Evolutionary conservation across 2,329 filamentous ascomycete genomes (phyloP), one percentile per base, ranked within the genome.

Genomic region (Colletotrichum tropicicola): DNA sequence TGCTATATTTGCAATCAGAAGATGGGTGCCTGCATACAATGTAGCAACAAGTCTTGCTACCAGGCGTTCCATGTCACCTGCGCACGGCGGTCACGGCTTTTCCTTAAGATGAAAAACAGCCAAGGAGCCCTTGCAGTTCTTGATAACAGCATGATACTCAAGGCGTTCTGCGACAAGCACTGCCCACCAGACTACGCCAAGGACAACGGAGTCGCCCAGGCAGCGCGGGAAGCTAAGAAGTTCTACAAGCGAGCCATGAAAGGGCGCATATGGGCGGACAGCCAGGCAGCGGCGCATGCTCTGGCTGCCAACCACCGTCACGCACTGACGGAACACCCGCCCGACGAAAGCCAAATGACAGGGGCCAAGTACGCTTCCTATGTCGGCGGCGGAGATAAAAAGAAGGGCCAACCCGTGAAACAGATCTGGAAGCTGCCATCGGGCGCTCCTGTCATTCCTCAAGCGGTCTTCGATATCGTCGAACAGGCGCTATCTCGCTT

Each of bases 21-120:
- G 72, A 99, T 99, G 96, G 96, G 96, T 21, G 95, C 96, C 41
- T 98, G 95, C 77, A 98, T 99, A 66, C 96, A 99, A 77, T 99
- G 96, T 78, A 93, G 94, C 66, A 98, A 98, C 81, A 98, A 98
- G 79, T 93, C 91, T 67, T 99, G 96, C 78, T 99, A 97, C 74
- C 91, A 95, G 73, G 96, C 96, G 8, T 99, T 99, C 76, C 96
- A 99, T 78, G 94, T 98, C 58, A 98, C 96, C 5, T 99, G 96
- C 76, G 96, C 96, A 23, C 89, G 96, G 59, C 89, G 92, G 71
- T 94, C 94, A 49, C 90, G 91, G 68, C 85, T 99, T 0, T 98
- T 93, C 74, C 83, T 99, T 69, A 95, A 95, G 79, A 99, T 99
- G 96, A 99, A 98, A 80, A 94, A 94, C 53, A 92, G 89, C 57